These are phyloP conservation scores for Kodamaea laetipori DNA, from an alignment of 805 yeast species.

Conservation along the genomic window DNA sequence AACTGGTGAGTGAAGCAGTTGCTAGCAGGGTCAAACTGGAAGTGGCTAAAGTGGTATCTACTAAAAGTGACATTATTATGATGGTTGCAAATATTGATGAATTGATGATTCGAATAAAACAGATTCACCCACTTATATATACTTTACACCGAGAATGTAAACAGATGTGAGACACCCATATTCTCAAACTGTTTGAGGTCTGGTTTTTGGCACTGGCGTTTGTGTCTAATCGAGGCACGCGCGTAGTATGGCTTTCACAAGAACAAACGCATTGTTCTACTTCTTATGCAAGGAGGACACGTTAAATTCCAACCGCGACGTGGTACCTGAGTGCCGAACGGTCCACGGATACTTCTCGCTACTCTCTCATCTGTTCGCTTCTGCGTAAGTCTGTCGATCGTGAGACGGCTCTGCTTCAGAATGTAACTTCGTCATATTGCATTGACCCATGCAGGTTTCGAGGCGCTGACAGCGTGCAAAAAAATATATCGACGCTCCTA, in stretches of 20 bases:
- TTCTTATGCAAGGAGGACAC: too few relatives aligned
- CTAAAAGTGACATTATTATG: slow-evolving; percentile 14
- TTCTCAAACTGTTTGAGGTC: slow-evolving; percentile 2
- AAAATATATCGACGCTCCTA: slow-evolving; percentile 6
- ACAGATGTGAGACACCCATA: slow-evolving; percentile 2
- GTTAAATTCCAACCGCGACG: too few relatives aligned
- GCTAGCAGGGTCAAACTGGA: slow-evolving; percentile 9
- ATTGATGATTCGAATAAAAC: not conserved
- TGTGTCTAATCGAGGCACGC: slow-evolving; percentile 5
- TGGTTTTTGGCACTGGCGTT: not conserved
- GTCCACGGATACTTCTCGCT: too few relatives aligned
- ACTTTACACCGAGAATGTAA: not conserved
- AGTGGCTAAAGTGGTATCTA: slow-evolving; percentile 11
- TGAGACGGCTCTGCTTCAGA: not conserved
- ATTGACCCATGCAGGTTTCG: slow-evolving; percentile 2
- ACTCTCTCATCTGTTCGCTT: not conserved
- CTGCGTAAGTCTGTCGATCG: not conserved
- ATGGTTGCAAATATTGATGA: not conserved
- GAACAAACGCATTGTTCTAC: too few relatives aligned
- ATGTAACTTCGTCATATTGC: slow-evolving; percentile 1
- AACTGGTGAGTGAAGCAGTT: slow-evolving; percentile 14
- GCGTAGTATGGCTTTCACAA: not conserved
- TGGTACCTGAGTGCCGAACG: too few relatives aligned
- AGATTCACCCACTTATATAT: not conserved
- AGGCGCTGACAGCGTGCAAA: slow-evolving; percentile 2